Base-by-base conservation (phyloP, 2,329 filamentous ascomycete genomes). In the Xylariaceae sp. region DNA sequence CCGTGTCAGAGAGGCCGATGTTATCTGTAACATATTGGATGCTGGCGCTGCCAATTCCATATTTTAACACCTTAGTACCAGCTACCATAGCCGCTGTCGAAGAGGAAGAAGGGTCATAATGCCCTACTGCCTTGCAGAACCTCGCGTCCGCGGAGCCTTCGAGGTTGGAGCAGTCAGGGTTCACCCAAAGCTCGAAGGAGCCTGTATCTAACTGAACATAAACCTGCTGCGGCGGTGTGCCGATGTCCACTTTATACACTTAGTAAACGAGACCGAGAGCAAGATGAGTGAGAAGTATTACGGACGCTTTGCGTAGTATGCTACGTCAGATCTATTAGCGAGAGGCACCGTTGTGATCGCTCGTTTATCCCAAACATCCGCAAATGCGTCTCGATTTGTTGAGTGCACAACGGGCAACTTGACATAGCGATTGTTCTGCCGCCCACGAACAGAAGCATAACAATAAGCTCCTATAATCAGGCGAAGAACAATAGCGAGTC, bases 151-250 rank as follows among this genome's bases (percentile, higher is more conserved):
- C 62, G 0, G 66, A 60, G 7, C 65, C 55, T 9, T 67, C 59
- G 16, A 88, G 73, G 1, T 67, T 67, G 7, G 79, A 81, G 64
- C 80, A 84, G 48, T 80, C 78, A 0, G 85, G 80, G 65, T 91
- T 90, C 6, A 85, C 79, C 82, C 82, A 85, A 29, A 85, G 74
- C 71, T 85, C 82, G 62, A 83, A 84, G 9, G 81, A 85, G 44
- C 83, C 82, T 0, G 83, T 85, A 66, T 86, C 83, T 52, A 86
- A 68, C 65, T 84, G 81, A 10, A 83, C 80, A 53, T 75, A 81
- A 48, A 84, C 77, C 1, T 75, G 65, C 60, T 85, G 82, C 1
- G 77, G 71, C 14, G 83, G 83, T 2, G 77, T 83, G 45, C 83
- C 83, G 47, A 85, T 79, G 56, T 75, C 74, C 60, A 83, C 75